phyloP scores from a whole-genome alignment of 306 rosid genomes.

The Casuarina cunninghamiana region DNA sequence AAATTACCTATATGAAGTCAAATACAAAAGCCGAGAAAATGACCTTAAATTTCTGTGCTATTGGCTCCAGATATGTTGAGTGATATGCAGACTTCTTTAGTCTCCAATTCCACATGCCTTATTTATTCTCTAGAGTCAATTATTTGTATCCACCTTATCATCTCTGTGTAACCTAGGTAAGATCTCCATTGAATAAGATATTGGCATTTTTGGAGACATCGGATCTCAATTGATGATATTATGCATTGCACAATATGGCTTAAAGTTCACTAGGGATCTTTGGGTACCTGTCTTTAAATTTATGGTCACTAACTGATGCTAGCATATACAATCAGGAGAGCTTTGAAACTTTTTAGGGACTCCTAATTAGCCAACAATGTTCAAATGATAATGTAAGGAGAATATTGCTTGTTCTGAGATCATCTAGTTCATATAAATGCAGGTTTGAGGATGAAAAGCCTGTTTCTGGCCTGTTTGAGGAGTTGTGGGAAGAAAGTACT shows the following conservation, averaged over 20 bases:
- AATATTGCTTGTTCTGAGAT: background rate
- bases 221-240: background rate
- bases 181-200: background rate
- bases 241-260: background rate
- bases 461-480: constrained; percentile 79
- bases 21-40: no score
- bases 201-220: background rate
- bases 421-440: constrained; percentile 19
- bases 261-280: background rate
- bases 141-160: background rate
- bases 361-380: background rate
- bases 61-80: background rate
- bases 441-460: constrained; percentile 85
- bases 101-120: background rate
- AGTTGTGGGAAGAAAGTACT: constrained; percentile 95
- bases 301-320: background rate
- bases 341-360: constrained; percentile 11
- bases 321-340: background rate
- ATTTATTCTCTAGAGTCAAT: no score
- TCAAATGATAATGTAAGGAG: background rate
- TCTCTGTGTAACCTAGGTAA: background rate
- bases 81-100: background rate
- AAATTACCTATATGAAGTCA: no score
- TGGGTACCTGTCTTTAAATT: background rate
- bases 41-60: background rate